Base-by-base conservation (phyloP, 352 stramenopile genomes). In the Globisporangium uncinulatum region DNA sequence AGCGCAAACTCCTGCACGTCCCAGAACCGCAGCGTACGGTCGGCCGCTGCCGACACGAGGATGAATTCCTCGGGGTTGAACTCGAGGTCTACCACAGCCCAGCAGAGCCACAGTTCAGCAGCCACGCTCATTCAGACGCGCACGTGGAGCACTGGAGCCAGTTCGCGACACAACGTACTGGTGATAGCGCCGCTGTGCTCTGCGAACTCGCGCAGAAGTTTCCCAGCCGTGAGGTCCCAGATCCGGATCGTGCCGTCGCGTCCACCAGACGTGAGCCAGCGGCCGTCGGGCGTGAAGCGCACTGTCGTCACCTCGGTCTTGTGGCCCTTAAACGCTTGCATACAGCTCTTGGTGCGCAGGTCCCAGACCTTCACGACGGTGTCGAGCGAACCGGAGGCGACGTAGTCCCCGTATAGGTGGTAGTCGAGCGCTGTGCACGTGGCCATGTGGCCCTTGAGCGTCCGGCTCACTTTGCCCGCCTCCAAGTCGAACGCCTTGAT, bases 361-460 rank as follows among this genome's bases (percentile, higher is more conserved):
- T 94, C 85, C 85, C 85, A 94, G 24, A 94, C 82, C 59, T 94
- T 94, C 39, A 94, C 83, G 46, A 89, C 86, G 19, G 85, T 93
- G 51, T 94, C 85, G 9, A 87, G 54, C 44, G 85, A 87, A 0
- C 83, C 83, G 7, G 85, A 94, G 19, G 85, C 85, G 15, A 93
- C 80, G 47, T 93, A 94, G 67, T 94, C 81, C 6, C 85, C 85
- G 48, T 92, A 94, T 14, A 93, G 62, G 62, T 95, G 85, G 55
- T 90, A 92, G 54, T 95, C 85, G 29, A 95, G 65, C 4, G 79
- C 73, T 21, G 73, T 91, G 49, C 81, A 91, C 20, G 82, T 87
- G 8, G 83, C 87, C 79, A 91, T 92, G 69, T 95, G 83, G 24
- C 83, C 85, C 47, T 93, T 90, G 36, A 94, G 70, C 36, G 83